Percentiles rank a stretch among this genome's conserved stretches.
phyloP scores from a whole-genome alignment of 2,329 filamentous ascomycete genomes.

The Colletotrichum ledebouriae region DNA sequence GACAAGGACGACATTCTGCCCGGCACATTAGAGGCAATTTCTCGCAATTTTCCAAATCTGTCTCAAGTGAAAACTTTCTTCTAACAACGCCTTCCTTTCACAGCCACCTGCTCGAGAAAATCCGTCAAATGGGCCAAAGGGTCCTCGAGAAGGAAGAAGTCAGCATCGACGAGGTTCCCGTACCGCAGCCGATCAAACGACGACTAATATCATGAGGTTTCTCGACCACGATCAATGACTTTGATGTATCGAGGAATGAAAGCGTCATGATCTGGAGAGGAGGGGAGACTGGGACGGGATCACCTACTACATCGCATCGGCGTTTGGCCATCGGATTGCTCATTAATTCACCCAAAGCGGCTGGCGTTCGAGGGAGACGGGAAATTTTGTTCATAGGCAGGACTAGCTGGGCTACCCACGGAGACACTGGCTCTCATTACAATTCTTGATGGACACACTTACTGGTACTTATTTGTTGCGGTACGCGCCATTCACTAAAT shows the following conservation, averaged over 20 bases:
- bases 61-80: slow-evolving; percentile 46
- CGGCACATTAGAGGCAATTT: slow-evolving; percentile 7
- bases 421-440: too few relatives aligned
- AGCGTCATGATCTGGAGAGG: not conserved
- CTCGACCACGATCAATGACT: too few relatives aligned
- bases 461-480: too few relatives aligned
- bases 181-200: slow-evolving; percentile 61
- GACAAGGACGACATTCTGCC: slow-evolving; percentile 8
- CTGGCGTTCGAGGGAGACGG: too few relatives aligned
- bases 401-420: too few relatives aligned
- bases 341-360: too few relatives aligned
- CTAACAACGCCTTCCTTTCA: slow-evolving; percentile 48
- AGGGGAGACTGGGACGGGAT: not conserved
- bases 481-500: too few relatives aligned
- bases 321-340: too few relatives aligned
- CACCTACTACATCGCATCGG: too few relatives aligned
- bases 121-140: slow-evolving; percentile 61
- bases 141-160: slow-evolving; percentile 50
- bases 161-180: slow-evolving; percentile 49
- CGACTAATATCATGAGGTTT: slow-evolving; percentile 54
- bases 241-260: not conserved
- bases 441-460: too few relatives aligned
- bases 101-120: slow-evolving; percentile 69
- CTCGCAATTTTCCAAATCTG: slow-evolving; percentile 15
- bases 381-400: too few relatives aligned